Evolutionary conservation across 805 yeast genomes (phyloP).

Genomic region (Candida lessepsii): DNA sequence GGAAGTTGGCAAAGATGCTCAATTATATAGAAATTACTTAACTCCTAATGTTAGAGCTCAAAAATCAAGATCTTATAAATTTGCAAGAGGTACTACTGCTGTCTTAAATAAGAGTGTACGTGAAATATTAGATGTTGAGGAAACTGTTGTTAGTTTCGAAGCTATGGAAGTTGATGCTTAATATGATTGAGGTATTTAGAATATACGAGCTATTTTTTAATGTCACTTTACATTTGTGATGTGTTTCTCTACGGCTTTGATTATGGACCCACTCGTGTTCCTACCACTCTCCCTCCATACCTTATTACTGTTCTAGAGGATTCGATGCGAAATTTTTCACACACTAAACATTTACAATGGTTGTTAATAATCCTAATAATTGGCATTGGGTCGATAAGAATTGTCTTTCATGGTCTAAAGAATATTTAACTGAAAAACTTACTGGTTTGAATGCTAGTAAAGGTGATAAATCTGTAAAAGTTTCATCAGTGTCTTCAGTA

Average conservation of each 20-base stretch:
- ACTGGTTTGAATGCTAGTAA: constrained; percentile 44
- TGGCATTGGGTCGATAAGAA: constrained; percentile 99
- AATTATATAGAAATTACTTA: constrained; percentile 77
- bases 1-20: constrained; percentile 90
- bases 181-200: background rate
- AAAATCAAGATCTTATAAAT: constrained; percentile 81
- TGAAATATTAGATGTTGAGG: constrained; percentile 66
- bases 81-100: constrained; percentile 92
- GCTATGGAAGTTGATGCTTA: constrained; percentile 46
- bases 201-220: no score
- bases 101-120: constrained; percentile 67
- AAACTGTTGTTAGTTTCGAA: constrained; percentile 50
- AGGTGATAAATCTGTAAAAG: constrained; percentile 32
- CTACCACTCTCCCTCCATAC: background rate
- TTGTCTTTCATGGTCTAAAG: constrained; percentile 87
- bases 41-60: constrained; percentile 86
- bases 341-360: constrained; percentile 54
- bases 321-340: background rate
- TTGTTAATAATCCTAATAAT: constrained; percentile 93
- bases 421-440: constrained; percentile 66
- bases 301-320: background rate
- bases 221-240: no score
- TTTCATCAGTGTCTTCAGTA: constrained; percentile 52
- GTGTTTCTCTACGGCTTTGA: no score
- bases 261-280: no score